Evolutionary conservation across 176 grass and related monocot genomes (phyloP).

Genomic region (Aegilops tauschii): DNA sequence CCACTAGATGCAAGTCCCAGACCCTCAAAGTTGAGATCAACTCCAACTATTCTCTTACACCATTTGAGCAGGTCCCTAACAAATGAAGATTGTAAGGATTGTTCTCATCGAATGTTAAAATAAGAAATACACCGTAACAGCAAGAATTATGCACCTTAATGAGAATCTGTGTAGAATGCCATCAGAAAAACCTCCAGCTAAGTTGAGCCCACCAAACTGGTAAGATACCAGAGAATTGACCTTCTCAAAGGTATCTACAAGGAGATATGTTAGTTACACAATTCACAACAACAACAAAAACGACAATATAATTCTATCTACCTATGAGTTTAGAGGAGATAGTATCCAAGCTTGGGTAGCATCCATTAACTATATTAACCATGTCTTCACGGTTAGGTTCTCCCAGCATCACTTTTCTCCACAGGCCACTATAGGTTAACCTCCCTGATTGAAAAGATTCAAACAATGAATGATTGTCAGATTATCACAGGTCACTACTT

Average conservation of each 20-base stretch:
- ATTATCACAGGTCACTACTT: not conserved
- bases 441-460: constrained; percentile 25
- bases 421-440: constrained; percentile 60
- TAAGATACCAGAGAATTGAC: constrained; percentile 55
- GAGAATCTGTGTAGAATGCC: constrained; percentile 71
- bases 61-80: constrained; percentile 89
- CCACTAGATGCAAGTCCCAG: constrained; percentile 44
- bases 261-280: constrained; percentile 26
- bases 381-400: constrained; percentile 63
- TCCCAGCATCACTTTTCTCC: constrained; percentile 87
- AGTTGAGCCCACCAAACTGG: constrained; percentile 54
- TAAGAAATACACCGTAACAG: not conserved
- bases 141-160: constrained; percentile 56
- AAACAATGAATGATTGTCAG: constrained; percentile 10
- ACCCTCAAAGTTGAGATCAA: constrained; percentile 46
- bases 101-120: constrained; percentile 3
- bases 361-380: constrained; percentile 69
- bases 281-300: not conserved
- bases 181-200: constrained; percentile 42
- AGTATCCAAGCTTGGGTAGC: constrained; percentile 66
- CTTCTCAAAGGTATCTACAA: constrained; percentile 77
- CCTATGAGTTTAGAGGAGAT: constrained; percentile 69
- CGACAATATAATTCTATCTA: constrained; percentile 30
- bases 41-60: constrained; percentile 81
- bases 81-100: constrained; percentile 31